Evolutionary conservation across 2,329 filamentous ascomycete genomes (phyloP), one percentile per base, ranked within the genome.

Genomic region (Elsinoe fawcettii): DNA sequence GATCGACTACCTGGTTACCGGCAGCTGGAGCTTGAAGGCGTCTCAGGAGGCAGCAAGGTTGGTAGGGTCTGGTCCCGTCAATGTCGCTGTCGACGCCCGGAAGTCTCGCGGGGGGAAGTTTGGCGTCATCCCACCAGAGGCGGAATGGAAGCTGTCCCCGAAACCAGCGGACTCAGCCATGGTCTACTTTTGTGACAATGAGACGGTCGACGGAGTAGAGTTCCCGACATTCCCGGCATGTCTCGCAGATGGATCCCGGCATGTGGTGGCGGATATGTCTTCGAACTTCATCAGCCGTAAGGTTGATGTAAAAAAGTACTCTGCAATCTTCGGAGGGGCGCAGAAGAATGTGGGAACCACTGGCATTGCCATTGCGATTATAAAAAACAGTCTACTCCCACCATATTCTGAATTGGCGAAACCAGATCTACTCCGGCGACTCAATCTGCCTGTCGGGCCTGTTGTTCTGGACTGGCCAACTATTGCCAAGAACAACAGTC

Each of bases 331-430:
- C 75, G 95, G 80, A 61, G 90, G 91, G 47, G 90, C 91, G 0
- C 92, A 96, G 70, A 96, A 97, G 81, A 96, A 97, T 73, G 80
- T 96, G 9, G 92, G 91, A 25, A 83, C 82, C 2, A 85, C 92
- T 1, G 92, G 92, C 59, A 81, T 97, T 60, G 93, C 92, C 5
- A 87, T 96, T 25, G 86, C 87, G 12, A 85, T 96, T 51, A 78
- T 97, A 66, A 86, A 86, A 69, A 95, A 95, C 75, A 82, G 76
- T 61, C 77, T 97, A 27, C 79, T 97, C 1, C 82, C 88, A 11
- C 87, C 87, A 2, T 72, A 76, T 27, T 77, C 78, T 2, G 74
- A 80, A 5, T 83, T 88, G 64, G 87, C 89, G 2, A 77, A 84
- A 6, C 75, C 87, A 1, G 75, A 80, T 4, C 75, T 95, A 49